A percentile compares a stretch with the other conserved stretches of the same genome.
Conservation (phyloP, 805 yeast genomes). For the Candida nanaspora region DNA sequence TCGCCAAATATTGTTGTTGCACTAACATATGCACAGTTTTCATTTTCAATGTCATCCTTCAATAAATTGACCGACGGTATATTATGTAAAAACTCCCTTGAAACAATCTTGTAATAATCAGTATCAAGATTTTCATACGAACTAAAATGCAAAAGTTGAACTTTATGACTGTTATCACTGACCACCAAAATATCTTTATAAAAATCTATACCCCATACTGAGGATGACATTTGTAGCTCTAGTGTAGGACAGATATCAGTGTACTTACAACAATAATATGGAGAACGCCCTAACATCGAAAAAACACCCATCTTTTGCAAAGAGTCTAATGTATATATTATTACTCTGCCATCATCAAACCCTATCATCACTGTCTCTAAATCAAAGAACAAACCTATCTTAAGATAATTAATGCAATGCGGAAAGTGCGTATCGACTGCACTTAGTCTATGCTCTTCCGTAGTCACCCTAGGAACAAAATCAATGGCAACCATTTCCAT, state of each 20-base stretch:
- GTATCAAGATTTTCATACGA: no score
- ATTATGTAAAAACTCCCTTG: slow-evolving; percentile 44
- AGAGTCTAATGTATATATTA: no score
- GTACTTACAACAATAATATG: no score
- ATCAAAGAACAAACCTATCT: slow-evolving; percentile 27
- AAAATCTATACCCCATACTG: slow-evolving; percentile 61
- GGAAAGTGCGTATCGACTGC: slow-evolving; percentile 47
- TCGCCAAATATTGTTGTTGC: slow-evolving; percentile 39
- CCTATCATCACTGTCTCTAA: slow-evolving; percentile 41
- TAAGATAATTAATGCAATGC: slow-evolving; percentile 48
- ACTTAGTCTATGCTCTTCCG: slow-evolving; percentile 28
- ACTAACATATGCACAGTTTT: slow-evolving; percentile 22
- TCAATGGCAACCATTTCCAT: slow-evolving; percentile 28
- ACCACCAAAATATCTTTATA: slow-evolving; percentile 33
- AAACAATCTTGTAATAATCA: slow-evolving; percentile 18
- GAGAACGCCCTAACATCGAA: no score
- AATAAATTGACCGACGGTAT: slow-evolving; percentile 45
- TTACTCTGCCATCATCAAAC: slow-evolving; percentile 47
- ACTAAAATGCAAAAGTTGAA: slow-evolving; percentile 34
- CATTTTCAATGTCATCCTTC: slow-evolving; percentile 7
- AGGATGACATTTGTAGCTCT: slow-evolving; percentile 25
- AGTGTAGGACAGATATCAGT: no score
- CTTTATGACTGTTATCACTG: slow-evolving; percentile 47
- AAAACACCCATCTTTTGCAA: slow-evolving; percentile 1
- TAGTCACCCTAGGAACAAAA: slow-evolving; percentile 33